Percentiles rank a stretch among this genome's conserved stretches.
phyloP scores from a whole-genome alignment of 2,329 filamentous ascomycete species.

The Penicillium sp. region DNA sequence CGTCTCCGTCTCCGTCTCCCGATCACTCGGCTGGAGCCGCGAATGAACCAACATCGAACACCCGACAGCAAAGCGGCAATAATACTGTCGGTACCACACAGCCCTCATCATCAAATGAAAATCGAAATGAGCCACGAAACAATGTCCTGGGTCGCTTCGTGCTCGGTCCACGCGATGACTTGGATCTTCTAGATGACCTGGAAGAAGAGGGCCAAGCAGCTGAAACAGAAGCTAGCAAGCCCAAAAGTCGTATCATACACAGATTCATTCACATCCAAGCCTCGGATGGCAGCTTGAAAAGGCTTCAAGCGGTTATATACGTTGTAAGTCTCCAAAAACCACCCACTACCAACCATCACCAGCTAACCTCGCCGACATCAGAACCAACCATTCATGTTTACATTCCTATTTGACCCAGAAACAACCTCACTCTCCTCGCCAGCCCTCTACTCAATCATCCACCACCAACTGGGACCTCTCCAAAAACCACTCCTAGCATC shows the following conservation, averaged over 20 bases:
- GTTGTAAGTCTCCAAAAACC: slow-evolving; percentile 35
- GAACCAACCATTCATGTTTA: slow-evolving; percentile 56
- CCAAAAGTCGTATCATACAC: slow-evolving; percentile 38
- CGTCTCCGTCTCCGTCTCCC: slow-evolving; percentile 29
- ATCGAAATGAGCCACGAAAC: slow-evolving; percentile 4
- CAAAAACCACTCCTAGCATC: slow-evolving; percentile 51
- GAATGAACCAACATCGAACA: slow-evolving; percentile 13
- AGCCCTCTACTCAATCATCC: slow-evolving; percentile 52
- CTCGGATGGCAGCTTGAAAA: slow-evolving; percentile 23
- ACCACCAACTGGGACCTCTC: slow-evolving; percentile 54
- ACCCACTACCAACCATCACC: background rate
- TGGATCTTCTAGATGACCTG: slow-evolving; percentile 37
- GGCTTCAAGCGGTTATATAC: slow-evolving; percentile 48
- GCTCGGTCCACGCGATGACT: slow-evolving; percentile 40
- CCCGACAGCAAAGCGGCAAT: slow-evolving; percentile 1
- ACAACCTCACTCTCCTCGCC: slow-evolving; percentile 47
- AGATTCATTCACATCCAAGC: slow-evolving; percentile 43
- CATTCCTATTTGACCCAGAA: slow-evolving; percentile 52
- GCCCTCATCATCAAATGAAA: background rate
- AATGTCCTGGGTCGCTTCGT: slow-evolving; percentile 18
- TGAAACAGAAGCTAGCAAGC: slow-evolving; percentile 20
- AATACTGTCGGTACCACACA: background rate
- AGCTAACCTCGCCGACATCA: slow-evolving; percentile 25
- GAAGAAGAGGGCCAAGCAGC: slow-evolving; percentile 30
- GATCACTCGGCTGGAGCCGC: slow-evolving; percentile 31